A percentile compares a stretch with the other conserved stretches of the same genome.
Conservation (phyloP, 73 alveolate genomes). For the Tetrahymena malaccensis region DNA sequence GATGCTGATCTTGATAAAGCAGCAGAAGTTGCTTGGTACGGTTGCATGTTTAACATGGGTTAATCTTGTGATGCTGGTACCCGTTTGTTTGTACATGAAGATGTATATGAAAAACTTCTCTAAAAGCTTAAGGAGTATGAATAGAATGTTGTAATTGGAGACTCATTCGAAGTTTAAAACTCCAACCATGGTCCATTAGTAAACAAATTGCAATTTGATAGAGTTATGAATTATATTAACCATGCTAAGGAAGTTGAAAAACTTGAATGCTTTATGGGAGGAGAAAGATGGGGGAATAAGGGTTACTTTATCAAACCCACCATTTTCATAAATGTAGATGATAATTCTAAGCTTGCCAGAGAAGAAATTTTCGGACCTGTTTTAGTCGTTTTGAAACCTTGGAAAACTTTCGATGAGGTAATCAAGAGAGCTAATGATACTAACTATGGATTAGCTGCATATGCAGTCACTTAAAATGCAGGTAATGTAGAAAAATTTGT, state of each 20-base stretch:
- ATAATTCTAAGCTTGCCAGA: slow-evolving; percentile 75
- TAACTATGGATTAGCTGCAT: slow-evolving; percentile 89
- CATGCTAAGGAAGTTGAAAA: slow-evolving; percentile 81
- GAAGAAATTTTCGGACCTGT: slow-evolving; percentile 93
- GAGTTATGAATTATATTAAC: slow-evolving; percentile 59
- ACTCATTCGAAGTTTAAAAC: slow-evolving; percentile 49
- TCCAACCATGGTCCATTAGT: slow-evolving; percentile 80
- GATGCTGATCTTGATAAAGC: slow-evolving; percentile 87
- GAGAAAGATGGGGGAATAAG: slow-evolving; percentile 64
- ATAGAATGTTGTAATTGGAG: slow-evolving; percentile 60
- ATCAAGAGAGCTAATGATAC: slow-evolving; percentile 80
- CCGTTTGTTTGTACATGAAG: slow-evolving; percentile 82
- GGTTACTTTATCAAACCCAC: slow-evolving; percentile 87
- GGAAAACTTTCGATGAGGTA: slow-evolving; percentile 82
- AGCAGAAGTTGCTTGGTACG: slow-evolving; percentile 59
- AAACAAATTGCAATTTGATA: slow-evolving; percentile 51
- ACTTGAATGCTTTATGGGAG: slow-evolving; percentile 79
- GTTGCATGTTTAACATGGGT: slow-evolving; percentile 69
- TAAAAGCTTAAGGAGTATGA: slow-evolving; percentile 45
- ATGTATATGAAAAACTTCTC: slow-evolving; percentile 77
- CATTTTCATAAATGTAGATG: slow-evolving; percentile 72
- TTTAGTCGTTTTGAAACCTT: slow-evolving; percentile 66
- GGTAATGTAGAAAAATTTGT: slow-evolving; percentile 61
- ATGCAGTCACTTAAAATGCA: slow-evolving; percentile 58
- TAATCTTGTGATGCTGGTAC: slow-evolving; percentile 76